phyloP scores from a whole-genome alignment of 257 asterid species.

The Solanum dulcamara region DNA sequence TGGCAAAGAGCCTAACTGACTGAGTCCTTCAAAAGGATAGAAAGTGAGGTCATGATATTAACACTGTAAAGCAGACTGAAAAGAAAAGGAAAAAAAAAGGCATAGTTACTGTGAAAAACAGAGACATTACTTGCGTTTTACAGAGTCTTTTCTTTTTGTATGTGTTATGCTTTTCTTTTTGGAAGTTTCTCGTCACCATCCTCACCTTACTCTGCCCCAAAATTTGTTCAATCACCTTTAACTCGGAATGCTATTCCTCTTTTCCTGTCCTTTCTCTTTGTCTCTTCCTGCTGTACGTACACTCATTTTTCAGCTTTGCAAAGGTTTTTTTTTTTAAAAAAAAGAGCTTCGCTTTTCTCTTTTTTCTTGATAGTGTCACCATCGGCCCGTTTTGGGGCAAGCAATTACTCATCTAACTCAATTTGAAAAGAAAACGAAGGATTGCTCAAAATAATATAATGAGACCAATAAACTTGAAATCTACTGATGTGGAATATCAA shows the following conservation, averaged over 20 bases:
- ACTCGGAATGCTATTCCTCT: neutral
- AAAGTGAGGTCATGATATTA: neutral
- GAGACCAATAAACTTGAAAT: no score
- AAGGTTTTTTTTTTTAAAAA: neutral
- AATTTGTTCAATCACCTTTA: neutral
- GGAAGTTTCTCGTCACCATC: conserved; percentile 6
- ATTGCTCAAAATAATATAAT: no score
- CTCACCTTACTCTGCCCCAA: neutral
- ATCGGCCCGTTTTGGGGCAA: neutral
- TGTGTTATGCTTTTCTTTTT: neutral
- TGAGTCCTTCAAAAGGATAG: neutral
- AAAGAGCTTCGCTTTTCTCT: neutral
- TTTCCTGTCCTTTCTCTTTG: neutral
- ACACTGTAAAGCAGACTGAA: neutral
- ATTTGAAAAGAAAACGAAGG: no score
- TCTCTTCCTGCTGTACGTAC: neutral
- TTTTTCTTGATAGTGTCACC: neutral
- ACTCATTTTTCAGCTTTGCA: neutral
- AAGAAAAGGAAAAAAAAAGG: neutral
- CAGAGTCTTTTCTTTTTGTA: neutral
- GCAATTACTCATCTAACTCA: no score
- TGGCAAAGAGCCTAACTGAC: neutral
- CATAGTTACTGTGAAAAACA: neutral
- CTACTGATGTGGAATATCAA: no score
- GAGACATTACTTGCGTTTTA: no score